Base-by-base conservation (phyloP, 768 basidiomycete species). In the Terana coerulea region DNA sequence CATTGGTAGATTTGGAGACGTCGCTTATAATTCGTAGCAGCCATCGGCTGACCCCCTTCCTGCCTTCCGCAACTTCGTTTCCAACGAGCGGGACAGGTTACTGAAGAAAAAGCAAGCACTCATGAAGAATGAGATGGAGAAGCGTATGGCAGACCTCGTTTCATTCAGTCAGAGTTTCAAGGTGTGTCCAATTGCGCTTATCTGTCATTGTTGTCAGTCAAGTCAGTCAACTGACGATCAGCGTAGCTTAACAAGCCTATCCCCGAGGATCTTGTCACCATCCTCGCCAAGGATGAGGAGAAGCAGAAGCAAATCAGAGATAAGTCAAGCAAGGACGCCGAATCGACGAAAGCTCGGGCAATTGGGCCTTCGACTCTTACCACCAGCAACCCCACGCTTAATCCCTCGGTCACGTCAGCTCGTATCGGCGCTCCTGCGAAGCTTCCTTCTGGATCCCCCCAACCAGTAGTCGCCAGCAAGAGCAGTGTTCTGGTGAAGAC, bases 141-240 rank as follows among this genome's bases (percentile, higher is more conserved):
- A 90, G 64, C 84, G 90, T 55, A 83, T 97, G 75, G 88, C 92
- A 9, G 95, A 98, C 36, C 75, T 98, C 31, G 79, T 94, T 66
- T 90, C 89, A 69, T 99, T 98, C 70, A 92, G 91, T 57, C 79
- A 90, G 68, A 86, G 71, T 59, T 99, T 99, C 84, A 95, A 97
- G 82, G 95, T 94, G 40, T 40, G 76, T 59, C 17, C 46, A 29
- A 36, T 17, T 9, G 33, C 11, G 4, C 35, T 33, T 36, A 36
- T 26, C n/a, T 47, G 5, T 19, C 6, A 8, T 24, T 5, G 4
- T 19, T 28, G 33, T 25, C 31, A 19, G 42, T 30, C 17, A 39
- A 12, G 15, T 4, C 26, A 6, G 31, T 28, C 21, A 21, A 3
- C 24, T 17, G 5, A 19, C 33, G 12, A 30, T 30, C 15, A 54